phyloP scores from a whole-genome alignment of 495 filamentous ascomycete genomes.

The Darksidea phi region DNA sequence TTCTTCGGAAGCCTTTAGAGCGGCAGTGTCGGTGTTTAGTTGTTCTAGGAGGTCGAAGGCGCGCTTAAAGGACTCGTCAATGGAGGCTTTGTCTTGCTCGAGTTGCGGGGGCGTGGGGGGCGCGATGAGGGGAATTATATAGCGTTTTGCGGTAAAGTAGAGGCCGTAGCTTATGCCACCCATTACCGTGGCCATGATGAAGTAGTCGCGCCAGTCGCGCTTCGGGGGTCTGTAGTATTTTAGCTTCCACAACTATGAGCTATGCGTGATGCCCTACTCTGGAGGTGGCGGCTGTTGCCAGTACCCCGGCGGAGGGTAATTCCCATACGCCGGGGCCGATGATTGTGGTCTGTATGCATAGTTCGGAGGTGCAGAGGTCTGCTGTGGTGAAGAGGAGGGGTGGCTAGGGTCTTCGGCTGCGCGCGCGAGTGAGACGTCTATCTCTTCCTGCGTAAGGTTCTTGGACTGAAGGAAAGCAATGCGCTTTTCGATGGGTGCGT shows the following conservation, averaged over 20 bases:
- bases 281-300: constrained; percentile 69
- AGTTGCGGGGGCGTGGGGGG: constrained; percentile 91
- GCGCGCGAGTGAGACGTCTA: constrained; percentile 78
- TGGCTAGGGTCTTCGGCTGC: constrained; percentile 55
- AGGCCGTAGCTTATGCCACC: constrained; percentile 81
- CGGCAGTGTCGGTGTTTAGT: constrained; percentile 81
- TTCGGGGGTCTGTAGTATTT: constrained; percentile 54
- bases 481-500: constrained; percentile 86
- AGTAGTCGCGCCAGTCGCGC: constrained; percentile 97
- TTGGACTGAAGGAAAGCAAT: constrained; percentile 94
- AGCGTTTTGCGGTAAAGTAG: constrained; percentile 89
- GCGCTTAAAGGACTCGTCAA: constrained; percentile 87
- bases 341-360: constrained; percentile 49
- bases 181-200: constrained; percentile 92
- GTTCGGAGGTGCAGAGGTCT: constrained; percentile 41
- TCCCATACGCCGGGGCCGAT: constrained; percentile 62
- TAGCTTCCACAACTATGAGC: constrained; percentile 16
- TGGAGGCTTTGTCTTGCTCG: constrained; percentile 85
- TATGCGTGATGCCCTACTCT: constrained; percentile 48
- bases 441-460: constrained; percentile 93
- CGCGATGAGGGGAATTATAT: constrained; percentile 83
- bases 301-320: constrained; percentile 59
- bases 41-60: constrained; percentile 91
- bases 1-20: constrained; percentile 80
- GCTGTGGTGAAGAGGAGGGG: constrained; percentile 43